Percentiles rank a stretch among this genome's conserved stretches.
phyloP scores from a whole-genome alignment of 2,329 filamentous ascomycete genomes.

The Leptographium galeiforme region DNA sequence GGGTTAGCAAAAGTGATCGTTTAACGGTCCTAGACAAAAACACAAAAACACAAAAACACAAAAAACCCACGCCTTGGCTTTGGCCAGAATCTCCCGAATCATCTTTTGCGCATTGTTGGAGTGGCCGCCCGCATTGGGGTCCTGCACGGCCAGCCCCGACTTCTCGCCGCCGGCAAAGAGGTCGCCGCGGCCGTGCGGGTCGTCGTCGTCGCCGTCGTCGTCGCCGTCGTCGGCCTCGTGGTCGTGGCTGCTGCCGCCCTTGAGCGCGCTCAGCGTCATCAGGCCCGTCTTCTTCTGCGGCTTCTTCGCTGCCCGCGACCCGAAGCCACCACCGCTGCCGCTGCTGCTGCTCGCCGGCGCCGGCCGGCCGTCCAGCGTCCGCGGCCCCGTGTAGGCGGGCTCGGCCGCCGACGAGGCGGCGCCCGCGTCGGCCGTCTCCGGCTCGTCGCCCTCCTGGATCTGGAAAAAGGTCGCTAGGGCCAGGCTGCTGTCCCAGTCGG shows the following conservation, averaged over 20 bases:
- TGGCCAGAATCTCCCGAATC: slow-evolving; percentile 50
- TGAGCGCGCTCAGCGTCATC: slow-evolving; percentile 44
- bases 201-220: slow-evolving; percentile 40
- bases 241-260: slow-evolving; percentile 33
- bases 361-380: slow-evolving; percentile 50
- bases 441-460: slow-evolving; percentile 37
- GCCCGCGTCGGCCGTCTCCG: slow-evolving; percentile 28
- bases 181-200: slow-evolving; percentile 48
- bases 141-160: slow-evolving; percentile 57
- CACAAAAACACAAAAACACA: slow-evolving; percentile 4
- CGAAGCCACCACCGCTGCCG: slow-evolving; percentile 14
- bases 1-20: too few relatives aligned
- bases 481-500: slow-evolving; percentile 51
- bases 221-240: slow-evolving; percentile 43
- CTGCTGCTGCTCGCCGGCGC: slow-evolving; percentile 31
- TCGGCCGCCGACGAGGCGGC: slow-evolving; percentile 22
- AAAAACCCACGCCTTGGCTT: slow-evolving; percentile 43
- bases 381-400: slow-evolving; percentile 42
- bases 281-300: slow-evolving; percentile 44
- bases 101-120: slow-evolving; percentile 38
- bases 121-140: slow-evolving; percentile 27
- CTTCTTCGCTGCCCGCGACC: slow-evolving; percentile 23
- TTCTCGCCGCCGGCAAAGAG: slow-evolving; percentile 79
- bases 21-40: too few relatives aligned
- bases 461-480: slow-evolving; percentile 51